phyloP scores from a whole-genome alignment of 352 stramenopile genomes.

The Halophytophthora polymorphica region DNA sequence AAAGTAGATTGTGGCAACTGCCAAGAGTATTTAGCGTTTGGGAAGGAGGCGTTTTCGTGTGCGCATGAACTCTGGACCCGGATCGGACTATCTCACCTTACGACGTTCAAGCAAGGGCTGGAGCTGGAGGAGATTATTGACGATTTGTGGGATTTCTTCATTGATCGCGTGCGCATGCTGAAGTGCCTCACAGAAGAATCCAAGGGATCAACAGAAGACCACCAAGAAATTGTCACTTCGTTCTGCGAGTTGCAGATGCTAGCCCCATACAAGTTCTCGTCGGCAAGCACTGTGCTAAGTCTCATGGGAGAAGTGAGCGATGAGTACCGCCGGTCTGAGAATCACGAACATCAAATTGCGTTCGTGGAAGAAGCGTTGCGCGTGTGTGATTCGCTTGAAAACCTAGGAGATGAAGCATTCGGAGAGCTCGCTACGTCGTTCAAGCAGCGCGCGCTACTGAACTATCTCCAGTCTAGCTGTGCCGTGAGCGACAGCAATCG shows the following conservation, averaged over 20 bases:
- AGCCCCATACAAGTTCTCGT: constrained; percentile 54
- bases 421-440: constrained; percentile 22
- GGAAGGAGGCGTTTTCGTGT: constrained; percentile 47
- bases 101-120: constrained; percentile 55
- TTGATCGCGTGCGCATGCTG: constrained; percentile 59
- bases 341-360: constrained; percentile 35
- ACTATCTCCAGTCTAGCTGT: constrained; percentile 50
- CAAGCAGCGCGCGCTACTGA: constrained; percentile 43
- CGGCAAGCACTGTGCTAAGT: constrained; percentile 36
- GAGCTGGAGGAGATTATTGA: constrained; percentile 75
- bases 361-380: constrained; percentile 64
- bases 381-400: constrained; percentile 51
- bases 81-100: constrained; percentile 63
- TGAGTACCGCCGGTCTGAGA: constrained; percentile 31
- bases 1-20: constrained; percentile 44
- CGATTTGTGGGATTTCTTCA: constrained; percentile 78
- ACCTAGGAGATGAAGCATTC: constrained; percentile 23
- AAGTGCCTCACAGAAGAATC: constrained; percentile 20
- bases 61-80: constrained; percentile 54
- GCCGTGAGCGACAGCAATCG: constrained; percentile 43
- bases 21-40: constrained; percentile 51
- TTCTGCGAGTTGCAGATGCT: constrained; percentile 77
- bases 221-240: constrained; percentile 40
- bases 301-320: constrained; percentile 51
- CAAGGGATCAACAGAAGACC: constrained; percentile 5